A percentile compares a stretch with the other conserved stretches of the same genome.
Conservation (phyloP, 1,139 yeast genomes). For the Pichia sp. region DNA sequence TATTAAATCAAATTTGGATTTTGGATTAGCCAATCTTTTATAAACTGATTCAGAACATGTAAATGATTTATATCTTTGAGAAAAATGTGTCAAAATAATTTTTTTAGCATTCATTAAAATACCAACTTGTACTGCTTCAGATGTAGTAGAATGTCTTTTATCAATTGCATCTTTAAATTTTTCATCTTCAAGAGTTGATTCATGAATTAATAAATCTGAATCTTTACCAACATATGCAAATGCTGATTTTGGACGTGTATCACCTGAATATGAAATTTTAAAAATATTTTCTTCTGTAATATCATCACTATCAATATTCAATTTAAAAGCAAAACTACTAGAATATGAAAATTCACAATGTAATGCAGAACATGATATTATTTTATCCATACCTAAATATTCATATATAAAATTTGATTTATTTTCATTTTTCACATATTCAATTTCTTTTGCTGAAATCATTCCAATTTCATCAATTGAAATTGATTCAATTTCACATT, state of each 20-base stretch:
- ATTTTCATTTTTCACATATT: constrained; percentile 20
- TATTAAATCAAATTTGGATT: constrained; percentile 6
- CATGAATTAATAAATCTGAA: constrained; percentile 84
- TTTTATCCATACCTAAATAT: constrained; percentile 21
- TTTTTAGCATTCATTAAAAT: constrained; percentile 66
- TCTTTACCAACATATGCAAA: constrained; percentile 55
- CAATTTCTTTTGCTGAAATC: constrained; percentile 19
- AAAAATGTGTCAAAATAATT: constrained; percentile 81
- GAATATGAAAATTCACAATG: constrained; percentile 88
- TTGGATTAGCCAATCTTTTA: constrained; percentile 18
- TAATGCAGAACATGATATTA: constrained; percentile 65
- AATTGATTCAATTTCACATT: constrained; percentile 20
- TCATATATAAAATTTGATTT: constrained; percentile 27
- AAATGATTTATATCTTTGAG: constrained; percentile 77
- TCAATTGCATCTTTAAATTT: constrained; percentile 73
- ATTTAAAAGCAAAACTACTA: constrained; percentile 47
- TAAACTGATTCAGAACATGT: constrained; percentile 38
- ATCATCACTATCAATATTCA: neutral
- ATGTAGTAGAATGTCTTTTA: constrained; percentile 84
- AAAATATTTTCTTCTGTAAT: constrained; percentile 34
- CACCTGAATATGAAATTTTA: constrained; percentile 87
- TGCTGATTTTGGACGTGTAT: constrained; percentile 72
- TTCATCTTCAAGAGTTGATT: constrained; percentile 83
- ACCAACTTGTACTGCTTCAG: constrained; percentile 75
- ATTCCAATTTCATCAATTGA: constrained; percentile 10